Conservation (phyloP, 163 green algal species). For the Trebouxia gelatinosa region DNA sequence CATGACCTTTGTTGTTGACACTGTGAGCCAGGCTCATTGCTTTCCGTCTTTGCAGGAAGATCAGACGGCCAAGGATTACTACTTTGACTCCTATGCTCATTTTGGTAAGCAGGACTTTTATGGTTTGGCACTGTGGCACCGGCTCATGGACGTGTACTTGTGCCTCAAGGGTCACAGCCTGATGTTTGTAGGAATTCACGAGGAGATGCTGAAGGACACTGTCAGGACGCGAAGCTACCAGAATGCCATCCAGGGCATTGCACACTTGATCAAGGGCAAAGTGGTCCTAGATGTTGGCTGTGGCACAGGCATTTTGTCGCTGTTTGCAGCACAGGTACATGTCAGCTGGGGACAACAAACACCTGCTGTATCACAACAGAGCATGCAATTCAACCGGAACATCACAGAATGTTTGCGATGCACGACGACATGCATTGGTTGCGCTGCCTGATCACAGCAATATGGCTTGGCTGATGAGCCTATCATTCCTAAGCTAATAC, state of each 20-base stretch:
- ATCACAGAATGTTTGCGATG: too few relatives aligned
- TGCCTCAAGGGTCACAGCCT: neutral
- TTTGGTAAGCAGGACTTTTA: conserved; percentile 58
- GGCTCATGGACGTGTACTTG: neutral
- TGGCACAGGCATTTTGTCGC: conserved; percentile 91
- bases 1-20: neutral
- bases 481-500: neutral
- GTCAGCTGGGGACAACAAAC: too few relatives aligned
- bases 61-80: conserved; percentile 71
- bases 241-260: conserved; percentile 81
- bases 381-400: too few relatives aligned
- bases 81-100: conserved; percentile 86
- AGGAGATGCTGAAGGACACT: conserved; percentile 95
- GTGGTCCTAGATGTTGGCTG: conserved; percentile 94
- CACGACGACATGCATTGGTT: too few relatives aligned
- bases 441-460: too few relatives aligned
- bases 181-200: conserved; percentile 80
- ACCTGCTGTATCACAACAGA: too few relatives aligned
- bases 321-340: conserved; percentile 83
- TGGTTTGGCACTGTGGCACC: neutral
- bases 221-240: conserved; percentile 86
- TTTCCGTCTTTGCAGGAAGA: conserved; percentile 36
- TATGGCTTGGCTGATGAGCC: too few relatives aligned
- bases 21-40: neutral
- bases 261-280: conserved; percentile 78